phyloP scores from a whole-genome alignment of 177 flowering plant species.

The Vitis hybrid region DNA sequence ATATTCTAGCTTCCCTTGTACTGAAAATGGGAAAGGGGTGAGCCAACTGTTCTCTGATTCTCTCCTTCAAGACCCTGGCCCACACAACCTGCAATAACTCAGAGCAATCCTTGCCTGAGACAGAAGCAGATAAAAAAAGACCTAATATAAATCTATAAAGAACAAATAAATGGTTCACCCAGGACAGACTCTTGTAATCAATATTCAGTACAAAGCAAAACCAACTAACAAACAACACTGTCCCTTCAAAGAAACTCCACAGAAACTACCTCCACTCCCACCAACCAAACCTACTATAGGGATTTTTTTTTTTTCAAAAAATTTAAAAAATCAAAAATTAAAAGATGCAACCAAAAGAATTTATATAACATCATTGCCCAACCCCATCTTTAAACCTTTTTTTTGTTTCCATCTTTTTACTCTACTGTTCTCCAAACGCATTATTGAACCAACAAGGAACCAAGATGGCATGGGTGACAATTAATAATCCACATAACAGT shows the following conservation, averaged over 20 bases:
- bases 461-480: background rate
- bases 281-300: conserved; percentile 38
- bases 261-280: conserved; percentile 56
- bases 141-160: conserved; percentile 12
- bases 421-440: conserved; percentile 5
- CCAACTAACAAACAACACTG: conserved; percentile 31
- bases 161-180: conserved; percentile 6
- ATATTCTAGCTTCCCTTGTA: conserved; percentile 28
- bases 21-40: background rate
- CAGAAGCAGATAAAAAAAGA: conserved; percentile 13
- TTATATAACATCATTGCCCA: conserved; percentile 9
- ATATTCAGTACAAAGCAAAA: conserved; percentile 20
- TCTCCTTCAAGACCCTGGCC: conserved; percentile 39
- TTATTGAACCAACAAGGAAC: conserved; percentile 12
- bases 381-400: conserved; percentile 6
- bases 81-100: conserved; percentile 48
- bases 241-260: conserved; percentile 69
- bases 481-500: background rate
- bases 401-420: conserved; percentile 11
- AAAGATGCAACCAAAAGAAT: conserved; percentile 9
- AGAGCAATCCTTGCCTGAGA: conserved; percentile 30
- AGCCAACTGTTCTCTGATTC: background rate
- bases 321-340: conserved; percentile 3
- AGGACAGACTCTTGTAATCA: conserved; percentile 9
- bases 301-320: background rate